Evolutionary conservation across 192 early-diverging fungal genomes (phyloP).

Genomic region (Umbelopsis sp.): DNA sequence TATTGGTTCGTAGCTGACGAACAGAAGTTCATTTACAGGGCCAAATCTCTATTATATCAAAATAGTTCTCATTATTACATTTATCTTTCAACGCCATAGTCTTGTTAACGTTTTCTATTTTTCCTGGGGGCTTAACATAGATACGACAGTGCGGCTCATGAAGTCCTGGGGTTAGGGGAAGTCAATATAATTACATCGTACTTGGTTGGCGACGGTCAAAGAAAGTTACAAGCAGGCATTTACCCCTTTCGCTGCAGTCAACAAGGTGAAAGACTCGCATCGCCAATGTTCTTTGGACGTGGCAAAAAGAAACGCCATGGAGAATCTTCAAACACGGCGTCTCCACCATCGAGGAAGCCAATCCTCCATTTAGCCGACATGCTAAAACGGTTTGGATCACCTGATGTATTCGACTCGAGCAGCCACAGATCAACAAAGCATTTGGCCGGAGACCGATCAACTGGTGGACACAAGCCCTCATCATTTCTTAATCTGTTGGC

Average conservation of each 20-base stretch:
- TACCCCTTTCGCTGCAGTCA: neutral
- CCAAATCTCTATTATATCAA: too few relatives aligned
- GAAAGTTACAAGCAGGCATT: neutral
- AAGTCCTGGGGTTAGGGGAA: neutral
- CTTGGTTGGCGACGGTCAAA: neutral
- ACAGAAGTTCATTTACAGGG: too few relatives aligned
- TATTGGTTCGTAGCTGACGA: too few relatives aligned
- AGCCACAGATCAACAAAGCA: conserved; percentile 6
- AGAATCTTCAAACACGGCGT: neutral
- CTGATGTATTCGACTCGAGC: conserved; percentile 3
- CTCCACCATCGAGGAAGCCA: conserved; percentile 13
- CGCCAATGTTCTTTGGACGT: conserved; percentile 19
- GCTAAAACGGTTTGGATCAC: neutral
- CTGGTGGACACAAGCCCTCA: neutral
- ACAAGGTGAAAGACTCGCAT: neutral
- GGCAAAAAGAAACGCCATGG: conserved; percentile 17
- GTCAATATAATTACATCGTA: neutral
- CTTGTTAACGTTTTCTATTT: too few relatives aligned
- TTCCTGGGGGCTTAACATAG: too few relatives aligned
- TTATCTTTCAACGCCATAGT: too few relatives aligned
- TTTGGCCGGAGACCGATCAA: neutral
- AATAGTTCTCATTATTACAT: too few relatives aligned
- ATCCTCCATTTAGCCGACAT: neutral
- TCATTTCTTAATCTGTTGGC: conserved; percentile 10
- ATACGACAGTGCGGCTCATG: too few relatives aligned